These are phyloP conservation scores for Clarireedia homoeocarpa DNA, from an alignment of 2,329 filamentous ascomycete genomes.

Conservation along the genomic window DNA sequence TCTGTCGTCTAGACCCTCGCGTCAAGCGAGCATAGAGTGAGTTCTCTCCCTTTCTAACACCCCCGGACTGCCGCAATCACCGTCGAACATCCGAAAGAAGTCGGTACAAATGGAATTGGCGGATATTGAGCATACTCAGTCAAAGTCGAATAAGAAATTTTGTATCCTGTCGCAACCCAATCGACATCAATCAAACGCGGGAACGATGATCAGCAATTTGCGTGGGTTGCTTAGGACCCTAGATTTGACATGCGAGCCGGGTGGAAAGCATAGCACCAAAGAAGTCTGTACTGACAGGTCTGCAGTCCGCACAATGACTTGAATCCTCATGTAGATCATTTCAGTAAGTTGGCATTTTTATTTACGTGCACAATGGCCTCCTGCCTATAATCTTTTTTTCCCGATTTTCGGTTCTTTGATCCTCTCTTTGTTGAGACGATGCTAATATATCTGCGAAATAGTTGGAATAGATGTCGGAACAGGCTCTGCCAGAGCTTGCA, in stretches of 20 bases:
- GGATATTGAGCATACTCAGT: not conserved
- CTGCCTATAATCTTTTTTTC: not conserved
- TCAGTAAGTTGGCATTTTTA: slow-evolving; percentile 28
- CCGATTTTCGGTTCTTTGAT: not conserved
- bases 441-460: slow-evolving; percentile 1
- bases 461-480: slow-evolving; percentile 94
- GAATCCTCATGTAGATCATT: slow-evolving; percentile 44
- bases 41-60: slow-evolving; percentile 4
- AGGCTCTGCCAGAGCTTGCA: slow-evolving; percentile 88
- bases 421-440: not conserved
- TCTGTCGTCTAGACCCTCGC: slow-evolving; percentile 17
- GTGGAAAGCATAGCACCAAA: not conserved
- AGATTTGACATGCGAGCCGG: not conserved
- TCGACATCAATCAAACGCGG: no score
- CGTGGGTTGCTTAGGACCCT: no score
- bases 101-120: not conserved
- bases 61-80: not conserved
- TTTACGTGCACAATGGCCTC: not conserved
- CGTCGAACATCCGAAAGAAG: not conserved
- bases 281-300: not conserved
- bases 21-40: slow-evolving; percentile 30
- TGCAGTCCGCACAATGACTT: slow-evolving; percentile 28
- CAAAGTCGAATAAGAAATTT: not conserved
- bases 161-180: not conserved
- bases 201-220: no score